These are phyloP conservation scores for Blepharisma stoltei DNA, from an alignment of 73 alveolate species.

Conservation along the genomic window DNA sequence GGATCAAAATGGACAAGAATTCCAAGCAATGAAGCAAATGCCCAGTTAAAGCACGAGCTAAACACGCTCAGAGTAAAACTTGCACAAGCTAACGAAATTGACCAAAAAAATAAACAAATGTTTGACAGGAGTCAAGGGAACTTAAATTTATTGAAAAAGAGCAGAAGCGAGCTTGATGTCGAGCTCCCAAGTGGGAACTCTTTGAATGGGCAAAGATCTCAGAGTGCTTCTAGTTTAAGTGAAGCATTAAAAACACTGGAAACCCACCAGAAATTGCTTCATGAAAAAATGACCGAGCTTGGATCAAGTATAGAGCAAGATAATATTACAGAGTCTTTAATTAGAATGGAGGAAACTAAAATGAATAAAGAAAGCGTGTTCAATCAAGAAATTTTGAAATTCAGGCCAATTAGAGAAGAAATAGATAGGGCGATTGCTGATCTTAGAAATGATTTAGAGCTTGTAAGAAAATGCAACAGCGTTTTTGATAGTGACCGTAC, in stretches of 20 bases:
- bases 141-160: neutral
- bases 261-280: neutral
- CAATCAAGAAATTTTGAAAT: constrained; percentile 22
- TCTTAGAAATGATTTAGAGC: neutral
- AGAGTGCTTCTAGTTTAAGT: neutral
- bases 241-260: neutral
- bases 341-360: constrained; percentile 2
- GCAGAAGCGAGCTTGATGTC: neutral
- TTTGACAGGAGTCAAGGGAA: constrained; percentile 6
- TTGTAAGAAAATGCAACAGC: neutral
- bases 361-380: constrained; percentile 11
- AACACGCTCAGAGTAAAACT: neutral
- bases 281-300: neutral
- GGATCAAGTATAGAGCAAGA: neutral
- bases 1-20: constrained; percentile 14
- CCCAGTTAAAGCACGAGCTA: neutral
- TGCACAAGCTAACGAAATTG: neutral
- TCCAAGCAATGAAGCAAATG: neutral
- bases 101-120: neutral
- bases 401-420: constrained; percentile 12
- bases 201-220: neutral
- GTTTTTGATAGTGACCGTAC: neutral
- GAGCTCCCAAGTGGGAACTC: constrained; percentile 13
- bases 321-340: neutral
- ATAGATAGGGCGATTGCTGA: constrained; percentile 4